Evolutionary conservation across 1,284 basidiomycete genomes (phyloP), one percentile per base, ranked within the genome.

Genomic region (Cutaneotrichosporon sp.): DNA sequence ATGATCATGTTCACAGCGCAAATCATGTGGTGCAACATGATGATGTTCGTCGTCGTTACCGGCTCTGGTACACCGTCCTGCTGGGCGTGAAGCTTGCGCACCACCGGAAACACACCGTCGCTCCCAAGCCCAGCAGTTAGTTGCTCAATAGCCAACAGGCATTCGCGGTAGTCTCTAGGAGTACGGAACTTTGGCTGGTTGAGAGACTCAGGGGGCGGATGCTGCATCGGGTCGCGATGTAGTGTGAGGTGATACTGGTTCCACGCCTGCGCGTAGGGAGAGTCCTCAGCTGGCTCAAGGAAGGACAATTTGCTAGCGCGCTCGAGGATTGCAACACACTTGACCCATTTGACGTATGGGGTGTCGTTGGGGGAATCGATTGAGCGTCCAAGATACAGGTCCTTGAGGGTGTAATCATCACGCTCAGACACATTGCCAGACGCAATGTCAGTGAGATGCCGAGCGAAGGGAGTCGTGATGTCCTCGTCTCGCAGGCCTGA

Each of bases 181-280:
- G 61, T 66, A 26, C 68, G 52, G 49, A 66, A 73, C 50, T 65
- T 65, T 2, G 71, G 66, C 46, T 70, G 68, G 50, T 73, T 65
- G 17, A 73, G 61, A 51, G 60, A 63, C 16, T 51, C 57, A 1
- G 64, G 63, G 12, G 71, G 69, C 19, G 54, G 32, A 10, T 47
- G 26, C 47, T 54, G 54, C 22, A 27, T 33, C 5, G 58, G 58
- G 49, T 54, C 48, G 20, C 46, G 54, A 37, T 61, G 57, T 2
- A 61, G 17, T 4, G 48, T 46, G 11, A 60, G 46, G 25, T 46
- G 38, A 45, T 69, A 69, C 17, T 59, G 39, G 22, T 54, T 54
- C 68, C 67, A 67, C 5, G 63, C 63, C 16, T 52, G 51, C 14
- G 55, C 29, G 52, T 70, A 67, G 16, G 69, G 63, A 26, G 68